Evolutionary conservation across 176 grass and related monocot species (phyloP).

Genomic region (Metroxylon sagu): DNA sequence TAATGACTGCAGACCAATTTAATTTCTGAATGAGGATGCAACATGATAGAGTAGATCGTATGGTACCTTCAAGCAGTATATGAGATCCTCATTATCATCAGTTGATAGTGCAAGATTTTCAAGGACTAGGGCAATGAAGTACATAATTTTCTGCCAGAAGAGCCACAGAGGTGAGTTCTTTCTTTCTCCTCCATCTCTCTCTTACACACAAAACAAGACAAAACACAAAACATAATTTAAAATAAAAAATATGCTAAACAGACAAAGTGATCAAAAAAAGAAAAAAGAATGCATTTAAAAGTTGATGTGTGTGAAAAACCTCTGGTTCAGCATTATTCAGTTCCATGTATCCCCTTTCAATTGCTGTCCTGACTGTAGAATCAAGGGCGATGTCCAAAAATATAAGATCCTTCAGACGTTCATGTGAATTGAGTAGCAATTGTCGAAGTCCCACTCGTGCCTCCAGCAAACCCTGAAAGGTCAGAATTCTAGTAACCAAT

Average conservation of each 20-base stretch:
- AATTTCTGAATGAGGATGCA: constrained; percentile 11
- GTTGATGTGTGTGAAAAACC: constrained; percentile 35
- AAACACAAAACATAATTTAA: neutral
- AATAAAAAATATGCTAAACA: neutral
- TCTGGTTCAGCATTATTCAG: constrained; percentile 61
- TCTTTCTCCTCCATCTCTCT: too few relatives aligned
- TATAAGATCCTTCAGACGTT: constrained; percentile 90
- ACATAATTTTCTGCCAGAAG: constrained; percentile 83
- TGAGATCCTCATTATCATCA: constrained; percentile 87
- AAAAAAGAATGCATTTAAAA: neutral
- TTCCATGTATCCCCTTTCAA: constrained; percentile 81
- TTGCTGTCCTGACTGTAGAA: constrained; percentile 84
- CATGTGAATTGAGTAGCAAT: constrained; percentile 50
- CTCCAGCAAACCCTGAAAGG: constrained; percentile 67
- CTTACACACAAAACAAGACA: too few relatives aligned
- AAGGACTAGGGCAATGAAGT: constrained; percentile 84
- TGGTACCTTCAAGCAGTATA: constrained; percentile 89
- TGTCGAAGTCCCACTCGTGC: constrained; percentile 72
- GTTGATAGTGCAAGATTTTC: constrained; percentile 93
- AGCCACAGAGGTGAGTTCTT: constrained; percentile 12
- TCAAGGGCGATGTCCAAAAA: constrained; percentile 99
- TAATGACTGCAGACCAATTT: too few relatives aligned
- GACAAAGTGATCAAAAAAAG: neutral
- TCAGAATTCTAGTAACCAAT: constrained; percentile 8
- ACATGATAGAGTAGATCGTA: constrained; percentile 12